Percentiles rank a stretch among this genome's conserved stretches.
Evolutionary conservation across 441 rosid genomes (phyloP).

Genomic region (Euphorbia schlechtendalii): DNA sequence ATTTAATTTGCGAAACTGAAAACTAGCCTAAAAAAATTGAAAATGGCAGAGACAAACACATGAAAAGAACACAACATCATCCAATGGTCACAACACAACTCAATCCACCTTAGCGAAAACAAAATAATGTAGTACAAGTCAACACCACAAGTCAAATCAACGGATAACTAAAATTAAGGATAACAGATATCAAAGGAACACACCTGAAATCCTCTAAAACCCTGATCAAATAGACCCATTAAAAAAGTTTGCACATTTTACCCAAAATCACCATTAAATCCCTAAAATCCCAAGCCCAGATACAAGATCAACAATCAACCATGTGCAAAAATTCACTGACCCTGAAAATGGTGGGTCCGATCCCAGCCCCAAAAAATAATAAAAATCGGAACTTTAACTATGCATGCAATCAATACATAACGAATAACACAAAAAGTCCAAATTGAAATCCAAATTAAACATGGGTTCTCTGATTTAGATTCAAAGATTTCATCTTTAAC

Average conservation of each 20-base stretch:
- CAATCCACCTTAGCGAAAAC: no score
- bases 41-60: no score
- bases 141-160: not conserved
- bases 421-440: slow-evolving; percentile 24
- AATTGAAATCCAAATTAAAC: slow-evolving; percentile 26
- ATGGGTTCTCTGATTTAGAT: slow-evolving; percentile 12
- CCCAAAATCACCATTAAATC: slow-evolving; percentile 6
- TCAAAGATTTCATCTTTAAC: not conserved
- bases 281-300: slow-evolving; percentile 22
- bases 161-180: slow-evolving; percentile 1
- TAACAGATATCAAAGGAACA: slow-evolving; percentile 5
- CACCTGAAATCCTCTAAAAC: slow-evolving; percentile 18
- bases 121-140: no score
- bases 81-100: not conserved
- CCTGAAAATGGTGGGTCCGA: slow-evolving; percentile 42
- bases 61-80: not conserved
- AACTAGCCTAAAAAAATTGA: no score
- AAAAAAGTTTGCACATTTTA: slow-evolving; percentile 23
- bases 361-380: slow-evolving; percentile 6
- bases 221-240: slow-evolving; percentile 24
- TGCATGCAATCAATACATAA: slow-evolving; percentile 9
- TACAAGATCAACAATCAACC: slow-evolving; percentile 12
- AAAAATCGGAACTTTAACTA: not conserved
- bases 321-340: slow-evolving; percentile 14
- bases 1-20: not conserved